A percentile compares a stretch with the other conserved stretches of the same genome.
Evolutionary conservation across 208 protist species (phyloP).

Genomic region (Acanthamoeba royreba): DNA sequence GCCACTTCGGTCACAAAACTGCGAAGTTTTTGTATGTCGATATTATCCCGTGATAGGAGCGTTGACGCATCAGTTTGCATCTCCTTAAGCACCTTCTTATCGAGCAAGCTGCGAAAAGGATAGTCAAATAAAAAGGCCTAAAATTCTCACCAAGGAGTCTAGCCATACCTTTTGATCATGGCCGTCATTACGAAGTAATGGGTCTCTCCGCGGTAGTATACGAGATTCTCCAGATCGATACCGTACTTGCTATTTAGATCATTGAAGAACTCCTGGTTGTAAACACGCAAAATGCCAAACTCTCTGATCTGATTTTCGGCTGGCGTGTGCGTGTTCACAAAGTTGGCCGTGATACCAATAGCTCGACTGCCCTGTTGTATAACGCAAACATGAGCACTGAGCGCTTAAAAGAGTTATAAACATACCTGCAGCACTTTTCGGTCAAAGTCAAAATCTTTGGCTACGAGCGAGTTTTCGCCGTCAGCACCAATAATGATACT

Average conservation of each 20-base stretch:
- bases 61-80: background rate
- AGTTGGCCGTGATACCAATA: slow-evolving; percentile 54
- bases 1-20: background rate
- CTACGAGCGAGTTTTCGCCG: slow-evolving; percentile 28
- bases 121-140: background rate
- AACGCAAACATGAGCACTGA: background rate
- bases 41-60: background rate
- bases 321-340: slow-evolving; percentile 36
- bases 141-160: too few relatives aligned
- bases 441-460: slow-evolving; percentile 30
- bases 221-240: slow-evolving; percentile 53
- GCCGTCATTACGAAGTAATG: slow-evolving; percentile 58
- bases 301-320: slow-evolving; percentile 12
- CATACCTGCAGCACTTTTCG: slow-evolving; percentile 36
- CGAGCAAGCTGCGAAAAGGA: background rate
- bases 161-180: background rate
- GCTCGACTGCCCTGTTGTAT: slow-evolving; percentile 11
- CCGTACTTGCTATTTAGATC: slow-evolving; percentile 38
- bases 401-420: background rate
- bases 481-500: slow-evolving; percentile 25
- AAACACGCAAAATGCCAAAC: background rate
- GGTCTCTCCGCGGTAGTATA: slow-evolving; percentile 51
- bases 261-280: slow-evolving; percentile 51
- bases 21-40: background rate
- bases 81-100: background rate